Conservation (phyloP, 2,329 filamentous ascomycete genomes). For the Bipolaris cookei region DNA sequence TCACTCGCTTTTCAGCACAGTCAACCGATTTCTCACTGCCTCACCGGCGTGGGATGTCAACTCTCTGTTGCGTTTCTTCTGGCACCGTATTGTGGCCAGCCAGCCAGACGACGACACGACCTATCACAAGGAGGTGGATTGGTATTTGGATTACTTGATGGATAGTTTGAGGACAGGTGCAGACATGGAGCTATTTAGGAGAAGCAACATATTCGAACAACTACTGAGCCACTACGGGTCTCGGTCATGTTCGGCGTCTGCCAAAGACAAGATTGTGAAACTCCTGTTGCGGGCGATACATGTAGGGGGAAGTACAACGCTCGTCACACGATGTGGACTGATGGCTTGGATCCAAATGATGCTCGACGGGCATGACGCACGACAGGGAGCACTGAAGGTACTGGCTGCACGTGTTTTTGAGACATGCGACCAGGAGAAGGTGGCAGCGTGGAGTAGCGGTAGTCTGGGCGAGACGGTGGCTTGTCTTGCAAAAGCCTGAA, state of each 20-base stretch:
- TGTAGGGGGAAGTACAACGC: conserved; percentile 76
- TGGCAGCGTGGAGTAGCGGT: conserved; percentile 68
- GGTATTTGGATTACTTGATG: conserved; percentile 75
- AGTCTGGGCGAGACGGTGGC: conserved; percentile 22
- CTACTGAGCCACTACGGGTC: conserved; percentile 73
- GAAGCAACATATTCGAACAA: conserved; percentile 74
- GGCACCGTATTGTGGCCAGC: conserved; percentile 75
- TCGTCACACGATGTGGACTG: conserved; percentile 77
- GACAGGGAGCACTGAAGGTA: conserved; percentile 60
- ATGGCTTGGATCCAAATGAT: conserved; percentile 76
- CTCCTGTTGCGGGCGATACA: conserved; percentile 71
- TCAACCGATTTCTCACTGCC: conserved; percentile 82
- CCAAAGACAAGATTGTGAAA: conserved; percentile 68
- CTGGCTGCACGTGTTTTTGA: conserved; percentile 67
- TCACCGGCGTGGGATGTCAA: conserved; percentile 73
- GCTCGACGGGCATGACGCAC: conserved; percentile 54
- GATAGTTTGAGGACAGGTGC: conserved; percentile 66
- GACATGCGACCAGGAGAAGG: conserved; percentile 70
- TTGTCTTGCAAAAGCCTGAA: conserved; percentile 13
- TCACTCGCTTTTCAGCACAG: conserved; percentile 82
- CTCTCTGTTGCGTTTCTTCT: conserved; percentile 64
- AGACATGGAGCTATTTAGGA: conserved; percentile 67
- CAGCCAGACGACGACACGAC: conserved; percentile 76
- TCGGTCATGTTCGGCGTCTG: conserved; percentile 64
- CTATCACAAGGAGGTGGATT: conserved; percentile 71